phyloP scores from a whole-genome alignment of 768 basidiomycete genomes.

The Podaxis mareebaensis region DNA sequence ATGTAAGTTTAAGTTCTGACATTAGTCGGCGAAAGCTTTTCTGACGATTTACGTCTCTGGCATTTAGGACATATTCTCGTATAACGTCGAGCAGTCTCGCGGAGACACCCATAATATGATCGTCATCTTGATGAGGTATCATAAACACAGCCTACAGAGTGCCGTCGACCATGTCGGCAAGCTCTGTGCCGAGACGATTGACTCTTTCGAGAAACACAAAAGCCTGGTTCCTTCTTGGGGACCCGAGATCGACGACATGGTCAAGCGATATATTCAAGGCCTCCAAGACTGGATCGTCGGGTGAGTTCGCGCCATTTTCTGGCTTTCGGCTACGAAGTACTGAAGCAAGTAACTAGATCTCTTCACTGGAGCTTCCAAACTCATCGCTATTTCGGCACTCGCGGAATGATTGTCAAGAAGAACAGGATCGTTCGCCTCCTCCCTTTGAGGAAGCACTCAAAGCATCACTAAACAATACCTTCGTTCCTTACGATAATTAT shows the following conservation, averaged over 20 bases:
- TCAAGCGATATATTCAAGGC: constrained; percentile 59
- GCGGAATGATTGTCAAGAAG: constrained; percentile 56
- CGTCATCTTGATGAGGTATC: constrained; percentile 64
- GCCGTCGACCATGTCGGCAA: constrained; percentile 68
- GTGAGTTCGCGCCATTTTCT: constrained; percentile 28
- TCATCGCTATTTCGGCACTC: constrained; percentile 64
- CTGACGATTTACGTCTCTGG: constrained; percentile 11
- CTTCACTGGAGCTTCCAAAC: constrained; percentile 75
- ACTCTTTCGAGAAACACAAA: constrained; percentile 50
- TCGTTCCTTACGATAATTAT: constrained; percentile 10
- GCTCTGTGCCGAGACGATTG: constrained; percentile 56
- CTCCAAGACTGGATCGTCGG: constrained; percentile 73
- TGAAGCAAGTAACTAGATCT: constrained; percentile 31
- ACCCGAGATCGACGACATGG: constrained; percentile 56
- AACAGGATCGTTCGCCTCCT: constrained; percentile 53
- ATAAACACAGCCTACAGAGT: constrained; percentile 55
- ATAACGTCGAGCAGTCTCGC: constrained; percentile 72
- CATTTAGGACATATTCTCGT: constrained; percentile 70
- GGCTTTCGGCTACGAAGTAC: neutral
- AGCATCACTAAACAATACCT: neutral
- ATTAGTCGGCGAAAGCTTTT: neutral
- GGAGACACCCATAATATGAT: constrained; percentile 75
- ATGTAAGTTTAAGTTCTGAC: constrained; percentile 44
- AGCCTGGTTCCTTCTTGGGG: constrained; percentile 62
- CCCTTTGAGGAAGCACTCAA: constrained; percentile 26